Percentiles rank a stretch among this genome's conserved stretches.
These are phyloP conservation scores for Thelephora aurantiotincta DNA, from an alignment of 768 basidiomycete species.

Conservation along the genomic window DNA sequence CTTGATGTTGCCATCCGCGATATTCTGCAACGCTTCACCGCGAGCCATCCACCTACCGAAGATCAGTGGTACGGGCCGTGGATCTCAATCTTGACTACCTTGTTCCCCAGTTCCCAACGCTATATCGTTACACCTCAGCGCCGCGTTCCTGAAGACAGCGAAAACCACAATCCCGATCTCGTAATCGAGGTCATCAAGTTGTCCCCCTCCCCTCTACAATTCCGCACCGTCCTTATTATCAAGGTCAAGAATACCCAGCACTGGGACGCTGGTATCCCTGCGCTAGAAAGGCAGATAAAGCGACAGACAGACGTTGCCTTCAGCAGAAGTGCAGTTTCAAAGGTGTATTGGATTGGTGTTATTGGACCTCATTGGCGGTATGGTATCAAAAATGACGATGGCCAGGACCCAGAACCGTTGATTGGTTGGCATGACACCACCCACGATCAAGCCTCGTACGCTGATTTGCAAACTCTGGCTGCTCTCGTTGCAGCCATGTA, in stretches of 20 bases:
- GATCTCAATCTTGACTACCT: not conserved
- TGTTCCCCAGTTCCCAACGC: not conserved
- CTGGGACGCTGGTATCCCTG: not conserved
- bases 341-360: not conserved
- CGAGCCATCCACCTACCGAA: not conserved
- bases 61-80: not conserved
- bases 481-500: too few relatives aligned
- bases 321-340: not conserved
- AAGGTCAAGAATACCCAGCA: not conserved
- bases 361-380: too few relatives aligned
- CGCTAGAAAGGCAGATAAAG: not conserved
- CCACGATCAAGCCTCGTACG: too few relatives aligned
- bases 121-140: not conserved
- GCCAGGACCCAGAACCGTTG: not conserved
- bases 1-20: not conserved
- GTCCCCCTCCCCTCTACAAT: not conserved
- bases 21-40: not conserved
- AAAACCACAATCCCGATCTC: not conserved
- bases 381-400: too few relatives aligned
- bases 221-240: not conserved
- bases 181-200: not conserved
- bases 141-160: not conserved
- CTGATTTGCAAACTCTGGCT: too few relatives aligned
- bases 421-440: not conserved
- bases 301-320: not conserved